Evolutionary conservation across 2,329 filamentous ascomycete species (phyloP), one percentile per base, ranked within the genome.

Genomic region (Diplodia corticola): DNA sequence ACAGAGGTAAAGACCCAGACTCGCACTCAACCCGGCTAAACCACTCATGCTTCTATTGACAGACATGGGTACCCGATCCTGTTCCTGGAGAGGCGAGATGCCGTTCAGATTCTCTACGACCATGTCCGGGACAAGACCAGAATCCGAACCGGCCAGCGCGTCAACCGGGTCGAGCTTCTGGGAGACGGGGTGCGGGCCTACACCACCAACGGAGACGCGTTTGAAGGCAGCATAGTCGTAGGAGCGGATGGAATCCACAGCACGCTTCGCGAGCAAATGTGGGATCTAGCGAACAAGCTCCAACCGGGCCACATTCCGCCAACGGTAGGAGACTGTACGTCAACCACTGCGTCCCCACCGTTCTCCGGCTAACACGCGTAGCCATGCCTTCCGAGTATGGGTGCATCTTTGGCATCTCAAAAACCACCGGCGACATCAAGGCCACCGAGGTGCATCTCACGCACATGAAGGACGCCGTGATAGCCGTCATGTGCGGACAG

Each of bases 401-500:
- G 7, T 63, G 59, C 44, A 63, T 63, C 22, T 63, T 63, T 24
- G 59, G 22, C 40, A 63, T 63, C 1, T 63, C 59, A 9, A 63
- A 24, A n/a, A 12, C 50, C 26, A 54, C 50, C 3, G 50, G 50
- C 17, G 50, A 54, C 28, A 59, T 59, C 2, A 40, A 26, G 44
- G 54, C 20, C 4, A 12, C 37, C n/a, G 20, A 40, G 12, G 59
- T 66, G 12, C 51, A 60, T 28, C 46, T 67, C 48, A 61, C 68
- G 17, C 59, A 55, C 12, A 13, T n/a, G 70, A 35, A 59, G 60
- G 20, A 54, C 9, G 22, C 69, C 67, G 71, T 65, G 33, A 67
- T 68, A 22, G 22, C 73, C 2, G n/a, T 67, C 22, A 61, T 66
- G 55, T 67, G 33, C 57, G 71, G 69, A 69, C 70, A 66, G 37